These are phyloP conservation scores for Phytophthora niederhauseri DNA, from an alignment of 352 stramenopile genomes.

Conservation along the genomic window DNA sequence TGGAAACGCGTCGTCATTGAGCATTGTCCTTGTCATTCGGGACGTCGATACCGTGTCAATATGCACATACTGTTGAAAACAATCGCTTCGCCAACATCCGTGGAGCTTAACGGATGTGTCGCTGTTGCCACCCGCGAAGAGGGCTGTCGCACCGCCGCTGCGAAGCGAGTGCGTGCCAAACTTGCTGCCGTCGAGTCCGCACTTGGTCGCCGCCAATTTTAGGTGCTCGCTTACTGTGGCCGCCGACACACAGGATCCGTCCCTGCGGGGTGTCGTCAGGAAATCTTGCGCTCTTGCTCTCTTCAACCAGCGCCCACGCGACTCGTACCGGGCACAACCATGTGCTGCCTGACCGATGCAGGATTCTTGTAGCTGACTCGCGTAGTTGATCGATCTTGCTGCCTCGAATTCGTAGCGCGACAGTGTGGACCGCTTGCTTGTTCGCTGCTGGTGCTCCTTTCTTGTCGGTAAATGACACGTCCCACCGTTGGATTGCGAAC, in stretches of 20 bases:
- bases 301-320: neutral
- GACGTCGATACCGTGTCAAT: neutral
- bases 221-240: neutral
- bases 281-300: neutral
- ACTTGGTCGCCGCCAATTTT: neutral
- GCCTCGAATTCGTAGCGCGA: constrained; percentile 4
- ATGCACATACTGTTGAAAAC: neutral
- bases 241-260: neutral
- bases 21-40: neutral
- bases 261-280: neutral
- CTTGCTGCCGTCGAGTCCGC: no score
- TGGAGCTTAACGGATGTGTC: neutral
- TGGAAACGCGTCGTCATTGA: neutral
- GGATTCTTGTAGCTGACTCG: neutral
- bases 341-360: constrained; percentile 1
- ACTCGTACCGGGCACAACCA: constrained; percentile 18
- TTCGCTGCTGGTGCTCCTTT: neutral
- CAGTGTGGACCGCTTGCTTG: neutral
- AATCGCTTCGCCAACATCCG: neutral
- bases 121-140: neutral
- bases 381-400: constrained; percentile 14
- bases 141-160: neutral
- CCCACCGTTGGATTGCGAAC: neutral
- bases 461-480: constrained; percentile 1
- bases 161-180: no score